Evolutionary conservation across 495 filamentous ascomycete species (phyloP), one percentile per base, ranked within the genome.

Genomic region (Cairneyella variabilis): DNA sequence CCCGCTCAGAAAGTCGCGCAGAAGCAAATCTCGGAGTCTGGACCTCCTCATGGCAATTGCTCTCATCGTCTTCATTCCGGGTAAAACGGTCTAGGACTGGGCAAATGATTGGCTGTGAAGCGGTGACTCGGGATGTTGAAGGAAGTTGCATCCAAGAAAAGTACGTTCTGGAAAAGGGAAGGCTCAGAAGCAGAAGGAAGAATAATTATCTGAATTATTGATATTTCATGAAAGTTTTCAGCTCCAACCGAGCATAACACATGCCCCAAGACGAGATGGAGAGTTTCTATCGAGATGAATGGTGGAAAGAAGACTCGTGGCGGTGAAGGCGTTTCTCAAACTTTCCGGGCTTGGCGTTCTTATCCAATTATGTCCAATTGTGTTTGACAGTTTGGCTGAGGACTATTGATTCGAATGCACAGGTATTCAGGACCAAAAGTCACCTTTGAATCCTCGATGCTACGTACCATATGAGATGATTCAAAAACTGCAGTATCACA

Each of bases 1-100:
- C 10, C 44, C 23, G 27, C 17, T 17, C 11, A 41, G 16, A n/a
- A 36, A 27, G 25, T 56, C 36, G 45, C 34, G 28, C 3, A 28
- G 40, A 16, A 34, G 26, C 4, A 12, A 54, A 46, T 54, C 46
- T 51, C 50, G 51, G 51, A 43, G 51, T 50, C 45, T 46, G 8
- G 21, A 21, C 16, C 39, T 57, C 34, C 39, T 23, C 25, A 38
- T 37, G 48, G 21, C 22, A 49, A 50, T 11, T 43, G 34, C 22
- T 50, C 44, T 50, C 44, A 53, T 54, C n/a, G n/a, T n/a, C n/a
- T n/a, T n/a, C n/a, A n/a, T n/a, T 54, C 56, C 56, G 56, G 56
- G 28, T 59, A 59, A 59, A 59, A 49, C 32, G 43, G 27, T 26
- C 8, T 2, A 17, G 8, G 39, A 38, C 56, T 2, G 50, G 56